These are phyloP conservation scores for Luzula sylvatica DNA, from an alignment of 176 grass and related monocot genomes.

Conservation along the genomic window DNA sequence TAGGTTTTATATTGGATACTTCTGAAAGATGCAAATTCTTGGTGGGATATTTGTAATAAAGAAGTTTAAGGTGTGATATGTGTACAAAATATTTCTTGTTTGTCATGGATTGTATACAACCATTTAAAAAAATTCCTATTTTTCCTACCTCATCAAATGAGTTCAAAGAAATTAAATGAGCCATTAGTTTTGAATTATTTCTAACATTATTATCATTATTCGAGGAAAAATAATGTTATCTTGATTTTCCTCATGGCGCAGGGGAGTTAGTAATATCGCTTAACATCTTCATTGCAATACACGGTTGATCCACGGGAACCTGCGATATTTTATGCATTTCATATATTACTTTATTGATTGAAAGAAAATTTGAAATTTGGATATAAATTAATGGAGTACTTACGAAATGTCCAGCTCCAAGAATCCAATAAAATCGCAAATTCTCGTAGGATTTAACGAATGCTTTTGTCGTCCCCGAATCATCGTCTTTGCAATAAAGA, in stretches of 20 bases:
- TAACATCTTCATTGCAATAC: slow-evolving; percentile 72
- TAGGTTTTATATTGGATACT: not conserved
- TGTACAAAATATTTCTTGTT: not conserved
- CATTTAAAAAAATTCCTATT: too few relatives aligned
- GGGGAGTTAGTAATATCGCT: slow-evolving; percentile 53
- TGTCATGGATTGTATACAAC: slow-evolving; percentile 1
- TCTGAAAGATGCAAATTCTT: not conserved
- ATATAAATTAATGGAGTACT: too few relatives aligned
- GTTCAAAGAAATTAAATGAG: slow-evolving; percentile 6
- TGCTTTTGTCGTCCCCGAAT: slow-evolving; percentile 36
- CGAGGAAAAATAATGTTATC: slow-evolving; percentile 1
- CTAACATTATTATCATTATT: not conserved
- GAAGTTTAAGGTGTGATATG: too few relatives aligned
- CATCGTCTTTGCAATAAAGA: slow-evolving; percentile 37
- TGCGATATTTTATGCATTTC: slow-evolving; percentile 26
- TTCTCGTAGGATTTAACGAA: slow-evolving; percentile 77
- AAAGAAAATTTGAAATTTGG: not conserved
- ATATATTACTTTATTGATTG: not conserved
- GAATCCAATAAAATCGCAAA: slow-evolving; percentile 81
- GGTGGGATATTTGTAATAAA: too few relatives aligned
- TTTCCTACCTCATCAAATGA: too few relatives aligned
- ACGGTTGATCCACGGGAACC: slow-evolving; percentile 95
- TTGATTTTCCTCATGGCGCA: slow-evolving; percentile 27
- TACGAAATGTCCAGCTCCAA: slow-evolving; percentile 83
- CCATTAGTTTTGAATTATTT: slow-evolving; percentile 14